A percentile compares a stretch with the other conserved stretches of the same genome.
phyloP scores from a whole-genome alignment of 208 protist genomes.

The Trypanosoma vivax region DNA sequence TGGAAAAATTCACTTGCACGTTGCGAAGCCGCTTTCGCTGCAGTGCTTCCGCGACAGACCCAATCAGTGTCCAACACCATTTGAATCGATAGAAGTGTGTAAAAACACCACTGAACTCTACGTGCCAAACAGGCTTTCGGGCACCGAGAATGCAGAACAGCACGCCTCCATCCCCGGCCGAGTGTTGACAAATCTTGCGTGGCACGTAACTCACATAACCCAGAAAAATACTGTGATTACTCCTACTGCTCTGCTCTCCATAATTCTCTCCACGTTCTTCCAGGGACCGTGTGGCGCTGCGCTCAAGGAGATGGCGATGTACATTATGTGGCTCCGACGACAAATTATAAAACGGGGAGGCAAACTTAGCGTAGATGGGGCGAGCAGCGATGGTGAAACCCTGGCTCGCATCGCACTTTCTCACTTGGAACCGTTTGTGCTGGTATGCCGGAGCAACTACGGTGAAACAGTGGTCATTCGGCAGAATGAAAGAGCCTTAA shows the following conservation, averaged over 20 bases:
- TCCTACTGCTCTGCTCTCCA: slow-evolving; percentile 64
- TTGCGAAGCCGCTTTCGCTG: slow-evolving; percentile 78
- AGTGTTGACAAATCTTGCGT: slow-evolving; percentile 47
- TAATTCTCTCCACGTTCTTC: slow-evolving; percentile 44
- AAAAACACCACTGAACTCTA: background rate
- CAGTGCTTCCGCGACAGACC: slow-evolving; percentile 27
- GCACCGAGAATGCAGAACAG: background rate
- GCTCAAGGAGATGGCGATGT: slow-evolving; percentile 5
- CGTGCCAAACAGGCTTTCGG: background rate
- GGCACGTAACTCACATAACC: slow-evolving; percentile 53
- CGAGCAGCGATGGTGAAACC: slow-evolving; percentile 13
- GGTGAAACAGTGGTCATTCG: slow-evolving; percentile 21
- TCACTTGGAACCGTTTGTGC: slow-evolving; percentile 41
- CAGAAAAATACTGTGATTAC: slow-evolving; percentile 75
- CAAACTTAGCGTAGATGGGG: slow-evolving; percentile 36
- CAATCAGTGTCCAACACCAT: slow-evolving; percentile 34
- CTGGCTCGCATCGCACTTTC: slow-evolving; percentile 24
- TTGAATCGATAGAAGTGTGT: slow-evolving; percentile 24
- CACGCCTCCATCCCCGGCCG: slow-evolving; percentile 17
- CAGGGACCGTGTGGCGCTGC: slow-evolving; percentile 3
- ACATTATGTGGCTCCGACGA: slow-evolving; percentile 50
- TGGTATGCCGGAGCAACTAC: slow-evolving; percentile 12
- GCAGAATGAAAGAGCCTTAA: slow-evolving; percentile 28
- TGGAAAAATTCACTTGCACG: slow-evolving; percentile 74
- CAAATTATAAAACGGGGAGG: slow-evolving; percentile 34